Evolutionary conservation across 2,329 filamentous ascomycete species (phyloP).

Genomic region (Calonectria pseudoreteaudii): DNA sequence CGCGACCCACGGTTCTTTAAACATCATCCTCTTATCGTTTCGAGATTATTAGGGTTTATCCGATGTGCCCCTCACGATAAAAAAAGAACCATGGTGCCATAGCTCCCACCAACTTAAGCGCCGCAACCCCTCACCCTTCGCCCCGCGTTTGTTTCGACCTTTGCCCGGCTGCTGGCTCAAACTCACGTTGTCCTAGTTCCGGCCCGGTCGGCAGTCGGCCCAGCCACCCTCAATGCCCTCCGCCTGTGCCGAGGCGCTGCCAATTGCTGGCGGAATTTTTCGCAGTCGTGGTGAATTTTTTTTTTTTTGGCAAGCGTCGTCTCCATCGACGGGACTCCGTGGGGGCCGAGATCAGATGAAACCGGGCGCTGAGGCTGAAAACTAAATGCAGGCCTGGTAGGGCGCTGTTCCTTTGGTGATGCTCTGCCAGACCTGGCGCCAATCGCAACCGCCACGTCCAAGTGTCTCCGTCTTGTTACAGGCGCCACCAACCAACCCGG

Average conservation of each 20-base stretch:
- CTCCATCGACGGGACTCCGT: not conserved
- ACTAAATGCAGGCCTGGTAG: not conserved
- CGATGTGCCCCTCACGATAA: conserved; percentile 1
- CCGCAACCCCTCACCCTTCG: not conserved
- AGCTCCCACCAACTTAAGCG: conserved; percentile 3
- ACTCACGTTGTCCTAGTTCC: not conserved
- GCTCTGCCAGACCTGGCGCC: not conserved
- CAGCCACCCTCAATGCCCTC: not conserved
- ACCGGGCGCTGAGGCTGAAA: not conserved
- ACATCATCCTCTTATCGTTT: not conserved
- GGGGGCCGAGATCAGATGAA: conserved; percentile 8
- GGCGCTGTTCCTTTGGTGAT: not conserved
- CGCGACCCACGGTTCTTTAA: not conserved
- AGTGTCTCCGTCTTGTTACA: conserved; percentile 9
- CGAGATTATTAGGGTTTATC: not conserved
- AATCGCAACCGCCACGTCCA: conserved; percentile 11
- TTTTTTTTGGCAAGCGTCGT: not conserved
- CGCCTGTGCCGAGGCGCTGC: not conserved
- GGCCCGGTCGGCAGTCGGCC: not conserved
- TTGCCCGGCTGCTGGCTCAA: not conserved
- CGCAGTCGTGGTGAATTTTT: not conserved
- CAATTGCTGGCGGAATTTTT: conserved; percentile 1
- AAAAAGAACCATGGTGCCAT: not conserved
- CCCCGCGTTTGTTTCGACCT: conserved; percentile 6
- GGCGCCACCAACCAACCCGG: not conserved